Evolutionary conservation across 2,329 filamentous ascomycete species (phyloP), one percentile per base, ranked within the genome.

Genomic region (Chalaropsis thielavioides): DNA sequence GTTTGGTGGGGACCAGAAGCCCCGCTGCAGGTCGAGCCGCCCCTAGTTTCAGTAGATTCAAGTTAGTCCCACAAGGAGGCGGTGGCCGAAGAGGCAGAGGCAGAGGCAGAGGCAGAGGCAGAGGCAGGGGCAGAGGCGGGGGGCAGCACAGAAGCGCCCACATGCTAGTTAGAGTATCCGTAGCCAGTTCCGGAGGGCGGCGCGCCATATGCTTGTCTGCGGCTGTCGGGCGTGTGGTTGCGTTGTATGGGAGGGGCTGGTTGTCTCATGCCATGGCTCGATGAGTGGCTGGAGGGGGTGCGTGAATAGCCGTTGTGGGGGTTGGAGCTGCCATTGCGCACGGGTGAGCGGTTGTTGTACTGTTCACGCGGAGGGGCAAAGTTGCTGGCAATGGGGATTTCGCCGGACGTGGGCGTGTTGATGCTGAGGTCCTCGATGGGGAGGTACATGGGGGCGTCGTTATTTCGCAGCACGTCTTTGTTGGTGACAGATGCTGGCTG

Each of bases 401-500:
- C 85, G 66, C 85, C 86, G 64, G 86, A 88, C 11, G 85, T 88
- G 40, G 87, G 86, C 19, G 85, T 88, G 60, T 78, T 76, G 65
- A 77, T 75, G 64, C 78, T 78, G 59, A 76, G 76, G 61, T 79
- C 76, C 61, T 78, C 73, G 70, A 74, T 67, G 70, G 69, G 65
- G 69, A 73, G 69, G 73, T 72, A 74, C 67, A 77, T 83, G 6
- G 84, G 82, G 11, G 83, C 86, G 70, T 86, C 83, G 69, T 76
- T 79, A 31, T 81, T 81, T 67, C 87, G 84, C 60, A 91, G 81
- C 41, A 92, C 81, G 11, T 90, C 87, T 72, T 89, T 86, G 1
- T 89, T 90, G 46, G 63, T 64, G 17, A 13, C 51, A 35, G 91
- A 90, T 11, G 88, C 89, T 51, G 89, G 79, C 71, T 89, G 86